Evolutionary conservation across 306 rosid species (phyloP).

Genomic region (Pachyrhizus erosus): DNA sequence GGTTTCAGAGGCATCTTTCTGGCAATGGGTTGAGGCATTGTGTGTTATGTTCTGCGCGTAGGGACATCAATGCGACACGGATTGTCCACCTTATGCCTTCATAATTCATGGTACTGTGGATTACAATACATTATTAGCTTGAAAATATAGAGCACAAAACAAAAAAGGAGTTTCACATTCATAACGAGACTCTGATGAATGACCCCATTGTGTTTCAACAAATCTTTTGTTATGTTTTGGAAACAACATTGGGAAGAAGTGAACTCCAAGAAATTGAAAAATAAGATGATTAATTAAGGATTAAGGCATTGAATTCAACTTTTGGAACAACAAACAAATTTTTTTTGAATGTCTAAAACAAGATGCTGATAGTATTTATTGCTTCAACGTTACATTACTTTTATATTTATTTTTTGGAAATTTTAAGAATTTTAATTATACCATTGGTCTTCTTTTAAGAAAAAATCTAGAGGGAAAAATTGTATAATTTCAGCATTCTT

Average conservation of each 20-base stretch:
- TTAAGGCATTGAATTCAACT: background rate
- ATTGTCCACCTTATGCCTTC: slow-evolving; percentile 36
- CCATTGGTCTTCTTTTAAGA: background rate
- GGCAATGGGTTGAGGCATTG: slow-evolving; percentile 1
- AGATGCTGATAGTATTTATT: background rate
- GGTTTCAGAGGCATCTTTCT: background rate
- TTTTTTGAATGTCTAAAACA: background rate
- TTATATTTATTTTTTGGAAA: background rate
- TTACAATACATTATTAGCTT: background rate
- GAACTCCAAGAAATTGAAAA: slow-evolving; percentile 1
- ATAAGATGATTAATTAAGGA: background rate
- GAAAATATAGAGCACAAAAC: background rate
- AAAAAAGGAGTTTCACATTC: background rate
- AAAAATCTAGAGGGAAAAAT: background rate
- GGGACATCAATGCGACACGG: slow-evolving; percentile 40
- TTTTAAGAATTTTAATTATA: background rate
- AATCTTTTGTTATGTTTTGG: background rate
- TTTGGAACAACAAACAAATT: background rate
- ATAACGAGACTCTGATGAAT: background rate
- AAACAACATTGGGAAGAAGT: background rate
- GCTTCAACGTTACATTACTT: background rate
- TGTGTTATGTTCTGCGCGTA: background rate
- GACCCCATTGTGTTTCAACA: background rate
- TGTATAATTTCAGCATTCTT: background rate
- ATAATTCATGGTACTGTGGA: background rate